Conservation (phyloP, 1,139 yeast genomes). For the Candida pseudoviswanathii region DNA sequence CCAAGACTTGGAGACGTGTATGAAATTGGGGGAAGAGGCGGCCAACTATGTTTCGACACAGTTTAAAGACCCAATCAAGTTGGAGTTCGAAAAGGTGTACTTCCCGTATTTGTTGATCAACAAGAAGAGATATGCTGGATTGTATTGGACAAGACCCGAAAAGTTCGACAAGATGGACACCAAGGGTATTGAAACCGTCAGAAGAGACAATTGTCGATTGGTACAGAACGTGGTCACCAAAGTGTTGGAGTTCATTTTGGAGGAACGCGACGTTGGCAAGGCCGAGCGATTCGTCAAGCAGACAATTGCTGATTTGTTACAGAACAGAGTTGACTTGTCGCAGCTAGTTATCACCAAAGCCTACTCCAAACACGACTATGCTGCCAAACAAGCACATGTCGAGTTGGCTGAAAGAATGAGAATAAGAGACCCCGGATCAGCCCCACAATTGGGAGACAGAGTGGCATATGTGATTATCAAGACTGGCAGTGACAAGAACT, state of each 20-base stretch:
- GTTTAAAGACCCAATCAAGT: slow-evolving; percentile 84
- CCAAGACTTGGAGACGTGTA: slow-evolving; percentile 77
- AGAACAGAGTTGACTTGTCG: slow-evolving; percentile 89
- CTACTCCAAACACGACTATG: slow-evolving; percentile 84
- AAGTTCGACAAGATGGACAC: slow-evolving; percentile 97
- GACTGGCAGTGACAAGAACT: slow-evolving; percentile 81
- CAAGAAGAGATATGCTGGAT: slow-evolving; percentile 95
- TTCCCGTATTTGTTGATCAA: slow-evolving; percentile 92
- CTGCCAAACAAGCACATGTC: slow-evolving; percentile 96
- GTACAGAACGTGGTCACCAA: slow-evolving; percentile 95
- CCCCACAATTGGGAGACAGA: slow-evolving; percentile 96
- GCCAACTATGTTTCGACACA: slow-evolving; percentile 82
- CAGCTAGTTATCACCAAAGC: slow-evolving; percentile 94
- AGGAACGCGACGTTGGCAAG: slow-evolving; percentile 85
- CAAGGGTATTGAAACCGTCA: slow-evolving; percentile 96
- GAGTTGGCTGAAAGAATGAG: slow-evolving; percentile 95
- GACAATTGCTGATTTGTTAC: slow-evolving; percentile 87
- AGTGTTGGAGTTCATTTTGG: slow-evolving; percentile 80
- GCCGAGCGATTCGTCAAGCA: slow-evolving; percentile 86
- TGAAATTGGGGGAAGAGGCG: slow-evolving; percentile 93
- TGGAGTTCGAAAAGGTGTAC: slow-evolving; percentile 96
- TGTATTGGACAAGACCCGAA: slow-evolving; percentile 91
- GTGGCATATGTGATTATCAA: slow-evolving; percentile 95
- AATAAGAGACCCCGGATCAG: slow-evolving; percentile 95
- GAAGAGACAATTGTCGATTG: slow-evolving; percentile 94